Evolutionary conservation across 2,329 filamentous ascomycete species (phyloP).

Genomic region (Xylariomycetidae sp.): DNA sequence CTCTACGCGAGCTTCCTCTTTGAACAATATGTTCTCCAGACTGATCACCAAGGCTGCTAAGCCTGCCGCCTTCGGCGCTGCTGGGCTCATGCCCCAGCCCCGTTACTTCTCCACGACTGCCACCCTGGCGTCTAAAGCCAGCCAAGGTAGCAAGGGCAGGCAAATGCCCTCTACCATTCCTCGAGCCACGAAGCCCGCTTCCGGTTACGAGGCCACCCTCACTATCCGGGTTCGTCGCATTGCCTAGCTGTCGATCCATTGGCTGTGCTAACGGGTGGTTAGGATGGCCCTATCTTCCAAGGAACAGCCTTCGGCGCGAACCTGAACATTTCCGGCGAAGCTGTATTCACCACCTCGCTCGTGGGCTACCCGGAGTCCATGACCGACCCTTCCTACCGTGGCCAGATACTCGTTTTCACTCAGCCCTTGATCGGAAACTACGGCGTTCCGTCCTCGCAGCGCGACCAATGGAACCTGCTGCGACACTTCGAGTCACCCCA

Average conservation of each 20-base stretch:
- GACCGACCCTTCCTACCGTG: slow-evolving; percentile 81
- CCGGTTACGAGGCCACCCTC: slow-evolving; percentile 78
- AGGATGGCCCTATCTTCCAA: slow-evolving; percentile 93
- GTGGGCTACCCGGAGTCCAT: slow-evolving; percentile 97
- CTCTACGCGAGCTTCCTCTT: slow-evolving; percentile 7
- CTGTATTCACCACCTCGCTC: slow-evolving; percentile 95
- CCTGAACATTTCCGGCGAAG: slow-evolving; percentile 94
- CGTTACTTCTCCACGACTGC: slow-evolving; percentile 34
- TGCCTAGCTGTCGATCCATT: background rate
- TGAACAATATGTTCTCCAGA: slow-evolving; percentile 53
- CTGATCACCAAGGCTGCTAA: slow-evolving; percentile 47
- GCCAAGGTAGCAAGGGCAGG: slow-evolving; percentile 64
- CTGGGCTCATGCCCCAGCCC: slow-evolving; percentile 30
- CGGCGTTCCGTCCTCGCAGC: slow-evolving; percentile 79
- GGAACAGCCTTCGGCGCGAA: slow-evolving; percentile 96
- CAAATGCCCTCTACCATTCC: slow-evolving; percentile 54
- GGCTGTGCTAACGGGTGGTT: slow-evolving; percentile 19
- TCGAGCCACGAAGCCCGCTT: slow-evolving; percentile 58
- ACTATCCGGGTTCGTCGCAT: slow-evolving; percentile 70
- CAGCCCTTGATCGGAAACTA: slow-evolving; percentile 98
- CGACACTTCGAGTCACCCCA: slow-evolving; percentile 98
- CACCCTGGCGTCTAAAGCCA: slow-evolving; percentile 39
- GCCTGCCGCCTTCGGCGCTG: slow-evolving; percentile 42
- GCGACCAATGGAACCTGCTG: slow-evolving; percentile 83
- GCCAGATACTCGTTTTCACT: slow-evolving; percentile 97